Evolutionary conservation across 139 green algal species (phyloP).

Genomic region (Nannochloris sp.): DNA sequence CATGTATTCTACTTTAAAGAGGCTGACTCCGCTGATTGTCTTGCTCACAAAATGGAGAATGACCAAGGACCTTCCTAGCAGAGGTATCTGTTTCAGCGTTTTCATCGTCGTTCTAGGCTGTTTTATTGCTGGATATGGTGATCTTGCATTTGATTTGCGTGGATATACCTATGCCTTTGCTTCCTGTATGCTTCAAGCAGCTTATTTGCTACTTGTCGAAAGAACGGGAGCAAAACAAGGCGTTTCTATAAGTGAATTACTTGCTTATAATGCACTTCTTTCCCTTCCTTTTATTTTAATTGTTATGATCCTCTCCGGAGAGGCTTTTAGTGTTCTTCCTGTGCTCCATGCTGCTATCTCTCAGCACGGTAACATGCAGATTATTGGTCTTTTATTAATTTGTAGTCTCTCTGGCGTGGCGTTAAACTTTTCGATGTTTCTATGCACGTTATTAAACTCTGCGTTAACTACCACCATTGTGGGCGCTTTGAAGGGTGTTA

Average conservation of each 20-base stretch:
- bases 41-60: background rate
- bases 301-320: slow-evolving; percentile 23
- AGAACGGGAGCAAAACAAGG: slow-evolving; percentile 15
- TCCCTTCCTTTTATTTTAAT: slow-evolving; percentile 37
- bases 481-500: slow-evolving; percentile 35
- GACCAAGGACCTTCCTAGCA: slow-evolving; percentile 9
- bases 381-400: slow-evolving; percentile 1
- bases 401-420: slow-evolving; percentile 26
- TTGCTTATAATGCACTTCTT: slow-evolving; percentile 53
- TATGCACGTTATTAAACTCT: slow-evolving; percentile 64
- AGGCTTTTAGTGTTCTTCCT: background rate
- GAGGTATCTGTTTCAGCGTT: slow-evolving; percentile 32
- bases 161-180: slow-evolving; percentile 55
- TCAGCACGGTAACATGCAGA: background rate
- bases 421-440: slow-evolving; percentile 59
- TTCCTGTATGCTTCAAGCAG: slow-evolving; percentile 50
- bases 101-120: slow-evolving; percentile 48
- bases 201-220: slow-evolving; percentile 76
- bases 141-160: slow-evolving; percentile 50
- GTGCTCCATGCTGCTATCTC: background rate
- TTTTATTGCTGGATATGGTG: slow-evolving; percentile 38
- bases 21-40: slow-evolving; percentile 52
- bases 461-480: slow-evolving; percentile 78
- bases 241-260: slow-evolving; percentile 26
- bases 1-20: slow-evolving; percentile 57